phyloP scores from a whole-genome alignment of 202 grass and related monocot genomes.

The Schoenoplectus tabernaemontani region DNA sequence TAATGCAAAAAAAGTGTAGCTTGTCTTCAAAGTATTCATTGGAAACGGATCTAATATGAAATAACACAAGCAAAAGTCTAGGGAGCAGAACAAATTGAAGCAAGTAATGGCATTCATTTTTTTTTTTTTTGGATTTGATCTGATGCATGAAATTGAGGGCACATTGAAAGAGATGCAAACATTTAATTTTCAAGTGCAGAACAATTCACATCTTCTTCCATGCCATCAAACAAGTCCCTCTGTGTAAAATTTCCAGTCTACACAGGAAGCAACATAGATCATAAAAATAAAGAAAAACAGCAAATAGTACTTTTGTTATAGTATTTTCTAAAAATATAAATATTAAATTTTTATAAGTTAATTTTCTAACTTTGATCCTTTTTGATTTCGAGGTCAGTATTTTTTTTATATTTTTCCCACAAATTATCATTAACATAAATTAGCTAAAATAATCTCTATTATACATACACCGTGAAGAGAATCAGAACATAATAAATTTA shows the following conservation, averaged over 20 bases:
- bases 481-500: too few species aligned
- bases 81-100: not conserved
- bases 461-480: too few species aligned
- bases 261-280: not conserved
- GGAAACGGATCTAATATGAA: not conserved
- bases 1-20: too few species aligned
- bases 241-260: not conserved
- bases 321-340: not conserved
- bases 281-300: not conserved
- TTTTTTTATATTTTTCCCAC: not conserved
- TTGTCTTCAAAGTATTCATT: not conserved
- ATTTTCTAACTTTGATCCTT: too few species aligned
- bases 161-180: conserved; percentile 2
- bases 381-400: too few species aligned
- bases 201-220: conserved; percentile 5
- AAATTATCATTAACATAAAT: too few species aligned
- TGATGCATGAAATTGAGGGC: conserved; percentile 18
- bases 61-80: not conserved
- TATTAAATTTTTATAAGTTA: too few species aligned
- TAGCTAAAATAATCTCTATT: too few species aligned
- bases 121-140: not conserved
- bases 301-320: too few species aligned
- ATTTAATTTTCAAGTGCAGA: conserved; percentile 9
- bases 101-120: not conserved
- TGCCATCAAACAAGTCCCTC: not conserved